A percentile compares a stretch with the other conserved stretches of the same genome.
Conservation (phyloP, 805 yeast genomes). For the Saturnispora quitensis region DNA sequence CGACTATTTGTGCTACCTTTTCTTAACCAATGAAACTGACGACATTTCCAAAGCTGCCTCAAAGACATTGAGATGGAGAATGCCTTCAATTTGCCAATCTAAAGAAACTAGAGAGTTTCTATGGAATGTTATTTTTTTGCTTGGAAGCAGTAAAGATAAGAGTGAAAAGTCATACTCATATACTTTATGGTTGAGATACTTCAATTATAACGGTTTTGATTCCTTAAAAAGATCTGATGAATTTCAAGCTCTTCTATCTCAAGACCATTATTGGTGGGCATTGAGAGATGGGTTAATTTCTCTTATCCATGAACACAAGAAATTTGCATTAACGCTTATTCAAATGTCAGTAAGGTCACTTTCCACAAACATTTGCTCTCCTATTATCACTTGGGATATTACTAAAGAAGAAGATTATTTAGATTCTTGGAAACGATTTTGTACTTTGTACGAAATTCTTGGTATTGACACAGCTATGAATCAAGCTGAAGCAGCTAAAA, state of each 20-base stretch:
- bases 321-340: slow-evolving; percentile 56
- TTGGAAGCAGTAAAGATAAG: slow-evolving; percentile 25
- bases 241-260: slow-evolving; percentile 26
- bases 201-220: slow-evolving; percentile 23
- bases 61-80: slow-evolving; percentile 48
- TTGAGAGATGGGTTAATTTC: slow-evolving; percentile 51
- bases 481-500: slow-evolving; percentile 70
- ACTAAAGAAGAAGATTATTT: slow-evolving; percentile 24
- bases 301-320: slow-evolving; percentile 55
- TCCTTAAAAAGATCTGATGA: slow-evolving; percentile 6
- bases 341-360: slow-evolving; percentile 48
- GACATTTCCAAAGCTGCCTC: slow-evolving; percentile 30
- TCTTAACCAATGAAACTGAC: slow-evolving; percentile 31
- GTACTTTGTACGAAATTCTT: slow-evolving; percentile 68
- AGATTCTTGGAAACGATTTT: slow-evolving; percentile 60
- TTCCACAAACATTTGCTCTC: slow-evolving; percentile 25
- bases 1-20: slow-evolving; percentile 26
- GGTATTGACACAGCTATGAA: slow-evolving; percentile 81
- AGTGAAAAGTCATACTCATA: slow-evolving; percentile 34
- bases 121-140: slow-evolving; percentile 39
- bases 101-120: slow-evolving; percentile 20
- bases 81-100: slow-evolving; percentile 23
- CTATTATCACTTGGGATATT: slow-evolving; percentile 38
- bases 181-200: slow-evolving; percentile 47
- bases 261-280: slow-evolving; percentile 42